Evolutionary conservation across 441 rosid genomes (phyloP), one percentile per base, ranked within the genome.

Genomic region (Cnidoscolus chayamansa): DNA sequence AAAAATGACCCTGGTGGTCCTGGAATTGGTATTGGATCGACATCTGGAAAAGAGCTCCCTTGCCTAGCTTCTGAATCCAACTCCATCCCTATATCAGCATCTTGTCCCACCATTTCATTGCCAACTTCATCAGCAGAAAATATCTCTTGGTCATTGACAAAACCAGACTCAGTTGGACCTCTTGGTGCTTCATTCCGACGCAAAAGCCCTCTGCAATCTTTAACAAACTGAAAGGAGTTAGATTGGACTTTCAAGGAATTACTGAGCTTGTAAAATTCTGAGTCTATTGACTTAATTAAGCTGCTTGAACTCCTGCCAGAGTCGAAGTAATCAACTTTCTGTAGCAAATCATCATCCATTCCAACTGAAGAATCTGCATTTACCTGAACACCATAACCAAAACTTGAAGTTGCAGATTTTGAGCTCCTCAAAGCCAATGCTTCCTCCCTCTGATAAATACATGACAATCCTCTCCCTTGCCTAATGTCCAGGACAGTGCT

Each of bases 1-100:
- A 94, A 81, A 82, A 92, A 94, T 31, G 99, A 94, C 3, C 96
- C 99, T 0, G 99, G 99, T 37, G 99, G 99, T 69, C 99, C 97
- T 6, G 99, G 99, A 73, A 94, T 94, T 50, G 93, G 96, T 75
- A 94, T 94, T 12, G 96, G 90, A 83, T 94, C 97, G 75, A 92
- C 90, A 82, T 89, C 97, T 60, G 82, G 88, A 74, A 86, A 90
- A 31, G 81, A 83, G 79, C 79, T 81, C 51, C 80, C 83, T 77
- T 75, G 79, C 25, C 80, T 86, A 53, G 74, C 79, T 65, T 80
- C 87, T 61, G 87, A 77, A 79, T 78, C 85, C 75, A 83, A 70
- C 63, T 84, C 86, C 75, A 76, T 60, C 47, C 70, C 81, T 37
- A 80, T 68, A 59, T 79, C 72, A 76, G 78, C 51, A 72, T 71